Conservation (phyloP, 2,329 filamentous ascomycete genomes). For the Penicillium capsulatum region DNA sequence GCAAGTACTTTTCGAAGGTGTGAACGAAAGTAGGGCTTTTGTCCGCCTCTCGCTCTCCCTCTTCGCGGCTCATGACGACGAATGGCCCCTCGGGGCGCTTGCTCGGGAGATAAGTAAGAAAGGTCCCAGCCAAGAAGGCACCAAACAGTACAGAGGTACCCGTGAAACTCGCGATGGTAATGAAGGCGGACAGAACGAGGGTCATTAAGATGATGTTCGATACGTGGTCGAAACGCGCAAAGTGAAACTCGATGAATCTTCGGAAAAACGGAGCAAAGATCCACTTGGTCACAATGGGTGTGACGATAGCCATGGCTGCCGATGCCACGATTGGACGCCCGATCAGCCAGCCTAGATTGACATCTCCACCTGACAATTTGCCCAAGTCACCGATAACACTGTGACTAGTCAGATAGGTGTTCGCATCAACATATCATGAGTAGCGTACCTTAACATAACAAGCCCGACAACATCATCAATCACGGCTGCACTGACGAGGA, state of each 20-base stretch:
- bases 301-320: constrained; percentile 33
- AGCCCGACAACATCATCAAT: constrained; percentile 48
- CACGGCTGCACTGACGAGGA: constrained; percentile 46
- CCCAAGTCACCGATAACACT: constrained; percentile 35
- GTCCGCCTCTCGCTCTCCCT: constrained; percentile 31
- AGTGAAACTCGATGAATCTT: constrained; percentile 32
- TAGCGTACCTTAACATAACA: constrained; percentile 34
- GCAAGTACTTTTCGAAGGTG: constrained; percentile 38
- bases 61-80: constrained; percentile 31
- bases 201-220: constrained; percentile 37
- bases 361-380: constrained; percentile 15
- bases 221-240: constrained; percentile 32
- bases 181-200: constrained; percentile 30
- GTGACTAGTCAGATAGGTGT: background rate
- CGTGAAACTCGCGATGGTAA: constrained; percentile 33
- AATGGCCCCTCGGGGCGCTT: constrained; percentile 37
- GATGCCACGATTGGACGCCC: constrained; percentile 40
- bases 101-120: constrained; percentile 37
- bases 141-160: constrained; percentile 41
- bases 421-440: too few species aligned
- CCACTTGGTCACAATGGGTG: constrained; percentile 37
- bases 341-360: constrained; percentile 37
- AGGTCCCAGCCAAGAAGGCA: constrained; percentile 35
- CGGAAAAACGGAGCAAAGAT: constrained; percentile 39
- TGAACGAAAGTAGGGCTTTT: constrained; percentile 39